Evolutionary conservation across 2,329 filamentous ascomycete genomes (phyloP), one percentile per base, ranked within the genome.

Genomic region (Pyrenochaeta sp.): DNA sequence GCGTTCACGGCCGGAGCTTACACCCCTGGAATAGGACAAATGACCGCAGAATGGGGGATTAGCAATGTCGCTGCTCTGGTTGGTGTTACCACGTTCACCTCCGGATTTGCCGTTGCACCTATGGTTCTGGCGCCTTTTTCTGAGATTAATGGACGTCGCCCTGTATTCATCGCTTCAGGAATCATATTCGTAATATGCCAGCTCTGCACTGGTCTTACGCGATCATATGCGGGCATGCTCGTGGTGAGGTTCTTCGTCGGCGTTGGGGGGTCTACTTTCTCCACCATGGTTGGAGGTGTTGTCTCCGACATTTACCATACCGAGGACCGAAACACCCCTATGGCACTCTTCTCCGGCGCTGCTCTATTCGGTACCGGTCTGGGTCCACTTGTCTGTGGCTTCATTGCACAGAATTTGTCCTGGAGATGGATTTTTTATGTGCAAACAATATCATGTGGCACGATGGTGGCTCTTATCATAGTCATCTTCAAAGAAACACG

Each of bases 391-490:
- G 74, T 91, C 1, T 81, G 81, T 4, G 83, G 88, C 1, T 82
- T 86, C 31, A 83, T 96, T 50, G 82, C 86, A 0, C 74, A 88
- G 23, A 77, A 82, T 36, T 78, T 82, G 1, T 79, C 73, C 4
- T 96, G 90, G 90, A 83, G 89, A 50, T 96, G 91, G 91, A 83
- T 92, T 0, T 96, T 95, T 67, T 96, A 90, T 80, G 78, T 92
- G 19, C 92, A 96, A 58, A 83, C 84, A 6, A 90, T 96, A 31
- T 73, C 82, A 15, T 83, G 85, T 41, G 84, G 77, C 0, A 67
- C 84, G 1, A 69, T 94, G 31, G 81, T 91, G 40, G 55, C 82
- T 1, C 72, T 85, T 1, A 81, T 96, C 15, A 77, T 82, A 8
- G 40, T 88, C 4, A 82, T 90, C 41, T 92, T 96, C 72, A 83